phyloP scores from a whole-genome alignment of 2,329 filamentous ascomycete species.

The Aureobasidium leucospermi region DNA sequence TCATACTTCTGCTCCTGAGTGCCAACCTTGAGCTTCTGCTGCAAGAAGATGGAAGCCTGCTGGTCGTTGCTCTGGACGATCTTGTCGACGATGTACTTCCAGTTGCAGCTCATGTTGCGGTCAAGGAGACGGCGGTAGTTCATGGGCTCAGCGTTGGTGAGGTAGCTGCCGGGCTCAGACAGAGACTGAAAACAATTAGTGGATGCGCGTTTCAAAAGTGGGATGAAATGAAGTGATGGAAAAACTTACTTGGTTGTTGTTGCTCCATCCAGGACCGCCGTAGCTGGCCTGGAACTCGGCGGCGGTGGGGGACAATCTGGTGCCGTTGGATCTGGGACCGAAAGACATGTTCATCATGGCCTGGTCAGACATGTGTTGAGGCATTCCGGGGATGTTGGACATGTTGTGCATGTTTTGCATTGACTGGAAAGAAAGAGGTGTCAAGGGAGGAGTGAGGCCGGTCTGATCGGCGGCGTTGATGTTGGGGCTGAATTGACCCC shows the following conservation, averaged over 20 bases:
- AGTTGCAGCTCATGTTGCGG: constrained; percentile 94
- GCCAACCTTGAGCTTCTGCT: constrained; percentile 97
- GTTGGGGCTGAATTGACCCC: constrained; percentile 15
- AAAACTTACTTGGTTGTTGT: constrained; percentile 16
- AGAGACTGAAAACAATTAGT: constrained; percentile 17
- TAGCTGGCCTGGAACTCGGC: constrained; percentile 33
- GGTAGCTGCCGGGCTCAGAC: constrained; percentile 52
- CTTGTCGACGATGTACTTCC: constrained; percentile 99
- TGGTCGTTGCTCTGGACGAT: constrained; percentile 99
- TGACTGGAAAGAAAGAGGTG: constrained; percentile 21
- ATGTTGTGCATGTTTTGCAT: constrained; percentile 16
- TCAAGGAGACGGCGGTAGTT: constrained; percentile 95
- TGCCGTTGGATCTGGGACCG: constrained; percentile 31
- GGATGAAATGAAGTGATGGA: background rate
- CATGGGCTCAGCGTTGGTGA: constrained; percentile 81
- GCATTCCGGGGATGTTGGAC: constrained; percentile 4
- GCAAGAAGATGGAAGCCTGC: constrained; percentile 96
- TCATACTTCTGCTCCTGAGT: constrained; percentile 94
- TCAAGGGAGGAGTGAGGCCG: constrained; percentile 24
- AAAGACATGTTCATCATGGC: constrained; percentile 1
- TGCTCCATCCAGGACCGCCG: constrained; percentile 33
- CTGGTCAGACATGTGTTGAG: constrained; percentile 18
- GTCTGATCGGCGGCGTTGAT: constrained; percentile 4
- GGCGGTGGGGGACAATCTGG: constrained; percentile 39
- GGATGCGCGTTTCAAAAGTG: background rate